Evolutionary conservation across 495 filamentous ascomycete genomes (phyloP).

Genomic region (Lophiotrema nucula): DNA sequence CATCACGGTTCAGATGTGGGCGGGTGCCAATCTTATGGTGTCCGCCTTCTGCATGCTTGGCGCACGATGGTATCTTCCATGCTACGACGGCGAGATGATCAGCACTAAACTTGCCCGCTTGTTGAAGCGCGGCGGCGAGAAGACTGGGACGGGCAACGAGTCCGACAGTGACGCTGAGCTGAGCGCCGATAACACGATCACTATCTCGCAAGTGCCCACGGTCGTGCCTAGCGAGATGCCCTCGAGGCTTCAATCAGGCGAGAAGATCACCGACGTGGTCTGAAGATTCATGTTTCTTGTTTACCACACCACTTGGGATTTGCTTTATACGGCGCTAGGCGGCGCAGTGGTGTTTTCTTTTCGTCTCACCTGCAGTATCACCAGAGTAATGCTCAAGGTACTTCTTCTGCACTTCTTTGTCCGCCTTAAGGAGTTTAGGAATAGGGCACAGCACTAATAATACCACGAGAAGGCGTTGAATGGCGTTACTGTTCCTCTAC

Average conservation of each 20-base stretch:
- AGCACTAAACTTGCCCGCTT: constrained; percentile 1
- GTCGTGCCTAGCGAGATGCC: constrained; percentile 2
- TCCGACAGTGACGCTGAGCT: background rate
- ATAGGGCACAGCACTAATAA: background rate
- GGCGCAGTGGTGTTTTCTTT: background rate
- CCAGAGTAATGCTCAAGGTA: background rate
- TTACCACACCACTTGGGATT: too few species aligned
- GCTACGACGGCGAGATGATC: constrained; percentile 13
- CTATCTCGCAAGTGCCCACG: constrained; percentile 15
- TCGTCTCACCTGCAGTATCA: background rate
- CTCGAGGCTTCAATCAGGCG: background rate
- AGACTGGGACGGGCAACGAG: constrained; percentile 1
- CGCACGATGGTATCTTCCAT: constrained; percentile 22
- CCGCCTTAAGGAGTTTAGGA: background rate
- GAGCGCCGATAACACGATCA: too few species aligned
- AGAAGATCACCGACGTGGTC: background rate
- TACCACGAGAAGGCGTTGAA: background rate
- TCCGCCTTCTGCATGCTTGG: constrained; percentile 35
- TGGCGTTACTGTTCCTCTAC: too few species aligned
- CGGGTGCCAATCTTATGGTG: constrained; percentile 34
- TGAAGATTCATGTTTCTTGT: too few species aligned
- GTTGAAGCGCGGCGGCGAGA: background rate
- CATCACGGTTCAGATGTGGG: constrained; percentile 41
- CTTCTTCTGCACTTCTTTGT: background rate
- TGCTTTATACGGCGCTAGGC: background rate